A percentile compares a stretch with the other conserved stretches of the same genome.
Conservation (phyloP, 768 basidiomycete genomes). For the Tylopilus subfusipes region DNA sequence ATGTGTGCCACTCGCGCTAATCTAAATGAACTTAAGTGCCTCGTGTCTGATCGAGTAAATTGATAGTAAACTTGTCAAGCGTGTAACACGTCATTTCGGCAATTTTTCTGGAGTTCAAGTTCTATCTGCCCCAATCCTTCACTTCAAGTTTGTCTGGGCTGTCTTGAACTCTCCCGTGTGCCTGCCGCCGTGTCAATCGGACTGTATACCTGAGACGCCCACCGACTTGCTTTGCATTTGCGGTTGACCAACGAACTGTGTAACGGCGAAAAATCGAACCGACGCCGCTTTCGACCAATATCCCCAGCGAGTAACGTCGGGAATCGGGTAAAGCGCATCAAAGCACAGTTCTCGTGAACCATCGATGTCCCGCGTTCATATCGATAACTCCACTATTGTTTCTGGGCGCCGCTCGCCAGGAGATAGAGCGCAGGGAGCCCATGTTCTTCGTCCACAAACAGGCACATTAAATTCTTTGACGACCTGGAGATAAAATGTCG, state of each 20-base stretch:
- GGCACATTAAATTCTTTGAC: conserved; percentile 14
- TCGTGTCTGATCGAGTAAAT: conserved; percentile 18
- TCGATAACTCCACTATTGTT: conserved; percentile 48
- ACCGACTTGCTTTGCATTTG: not conserved
- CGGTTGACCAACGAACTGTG: conserved; percentile 5
- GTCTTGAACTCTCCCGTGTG: not conserved
- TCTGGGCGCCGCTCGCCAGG: conserved; percentile 20
- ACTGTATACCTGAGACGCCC: not conserved
- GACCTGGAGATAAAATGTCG: not conserved
- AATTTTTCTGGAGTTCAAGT: conserved; percentile 5
- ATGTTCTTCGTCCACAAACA: conserved; percentile 2
- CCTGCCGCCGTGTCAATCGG: not conserved
- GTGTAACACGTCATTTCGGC: not conserved
- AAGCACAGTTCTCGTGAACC: conserved; percentile 6
- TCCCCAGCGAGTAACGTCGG: conserved; percentile 8
- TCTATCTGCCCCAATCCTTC: not conserved
- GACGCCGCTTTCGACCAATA: conserved; percentile 4
- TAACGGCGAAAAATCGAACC: conserved; percentile 5
- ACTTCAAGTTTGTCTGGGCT: no score
- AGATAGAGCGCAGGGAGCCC: conserved; percentile 12
- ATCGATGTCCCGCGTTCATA: conserved; percentile 30
- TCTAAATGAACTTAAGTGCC: conserved; percentile 22
- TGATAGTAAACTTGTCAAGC: not conserved
- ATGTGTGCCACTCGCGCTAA: conserved; percentile 1
- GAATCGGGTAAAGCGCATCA: not conserved